Base-by-base conservation (phyloP, 192 early-diverging fungal species). In the Phycomyces blakesleeanus region DNA sequence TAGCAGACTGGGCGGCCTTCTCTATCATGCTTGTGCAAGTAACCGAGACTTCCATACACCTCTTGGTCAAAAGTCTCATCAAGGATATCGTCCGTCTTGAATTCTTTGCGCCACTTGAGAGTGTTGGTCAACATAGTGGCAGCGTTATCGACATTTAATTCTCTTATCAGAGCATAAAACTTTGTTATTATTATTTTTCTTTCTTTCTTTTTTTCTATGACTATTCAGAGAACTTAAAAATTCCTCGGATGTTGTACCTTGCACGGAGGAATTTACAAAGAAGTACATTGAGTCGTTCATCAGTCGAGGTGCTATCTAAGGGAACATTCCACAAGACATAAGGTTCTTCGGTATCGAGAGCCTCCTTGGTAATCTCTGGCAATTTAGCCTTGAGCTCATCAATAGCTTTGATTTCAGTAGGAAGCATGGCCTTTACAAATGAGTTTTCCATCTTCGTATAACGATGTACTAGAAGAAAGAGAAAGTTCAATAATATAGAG, bases 221-320 rank as follows among this genome's bases (percentile, higher is more conserved):
- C n/a, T n/a, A n/a, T n/a, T n/a, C n/a, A n/a, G n/a, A n/a, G n/a
- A n/a, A n/a, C n/a, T n/a, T n/a, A n/a, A n/a, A n/a, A n/a, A n/a
- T n/a, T n/a, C n/a, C 34, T 37, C 16, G 21, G 20, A 24, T 24
- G 10, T 14, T 63, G 42, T 59, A 78, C 65, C 84, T 78, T 15
- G 84, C 84, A 52, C 68, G 68, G 42, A 86, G 59, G 60, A 84
- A 86, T 73, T 86, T 86, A 39, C 73, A 57, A 49, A 86, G 51
- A 22, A 86, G 68, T 11, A 86, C 83, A 54, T 83, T 76, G 18
- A 86, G 40, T 22, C 81, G 75, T 44, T 73, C 65, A 65, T 86
- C 84, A 8, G 18, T 58, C 8, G 74, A 68, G 15, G 69, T 29
- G 12, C 74, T 65, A 22, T 75, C 63, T 34, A 86, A 69, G 1